phyloP scores from a whole-genome alignment of 345 rosid species.

The Cardamine occulta region DNA sequence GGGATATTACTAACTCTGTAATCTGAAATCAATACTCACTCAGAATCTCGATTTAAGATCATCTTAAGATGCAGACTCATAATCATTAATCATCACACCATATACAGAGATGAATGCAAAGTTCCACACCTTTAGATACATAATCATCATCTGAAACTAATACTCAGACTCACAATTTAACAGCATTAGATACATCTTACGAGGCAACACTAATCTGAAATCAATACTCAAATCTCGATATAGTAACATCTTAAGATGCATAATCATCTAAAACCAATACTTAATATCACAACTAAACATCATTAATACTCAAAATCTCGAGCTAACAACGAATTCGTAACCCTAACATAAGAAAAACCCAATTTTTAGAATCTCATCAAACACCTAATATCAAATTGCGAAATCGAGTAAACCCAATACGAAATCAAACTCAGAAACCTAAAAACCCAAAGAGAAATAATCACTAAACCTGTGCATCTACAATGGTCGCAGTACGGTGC shows the following conservation, averaged over 20 bases:
- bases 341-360: conserved; percentile 7
- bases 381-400: background rate
- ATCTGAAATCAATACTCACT: background rate
- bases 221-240: background rate
- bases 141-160: conserved; percentile 4
- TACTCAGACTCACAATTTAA: background rate
- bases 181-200: background rate
- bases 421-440: background rate
- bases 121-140: background rate
- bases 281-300: background rate
- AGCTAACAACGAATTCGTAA: background rate
- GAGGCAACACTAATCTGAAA: background rate
- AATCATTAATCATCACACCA: background rate
- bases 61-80: background rate
- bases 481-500: no score
- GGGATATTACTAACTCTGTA: background rate
- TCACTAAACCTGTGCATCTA: conserved; percentile 55
- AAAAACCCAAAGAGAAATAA: background rate
- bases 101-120: background rate
- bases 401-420: background rate
- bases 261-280: background rate
- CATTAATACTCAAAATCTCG: background rate
- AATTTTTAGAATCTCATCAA: background rate
- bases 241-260: background rate
- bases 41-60: background rate